Base-by-base conservation (phyloP, 331 rosid species). In the Malus hybrid region DNA sequence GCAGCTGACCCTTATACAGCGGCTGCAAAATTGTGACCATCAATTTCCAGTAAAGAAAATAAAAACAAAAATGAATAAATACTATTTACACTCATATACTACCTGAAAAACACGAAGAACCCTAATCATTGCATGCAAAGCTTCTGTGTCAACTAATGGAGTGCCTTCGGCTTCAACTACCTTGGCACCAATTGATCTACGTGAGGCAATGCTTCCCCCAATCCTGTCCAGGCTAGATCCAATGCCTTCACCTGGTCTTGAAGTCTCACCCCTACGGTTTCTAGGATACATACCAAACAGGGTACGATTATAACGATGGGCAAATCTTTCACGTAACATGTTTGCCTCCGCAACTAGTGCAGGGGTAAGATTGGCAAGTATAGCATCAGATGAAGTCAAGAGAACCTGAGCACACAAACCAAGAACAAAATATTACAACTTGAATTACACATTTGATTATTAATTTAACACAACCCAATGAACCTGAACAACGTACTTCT, bases 311-410 rank as follows among this genome's bases (percentile, higher is more conserved):
- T 92, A 92, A 55, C 99, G 88, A 85, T 90, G 93, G 46, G 99
- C 97, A 83, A 92, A 93, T 87, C 99, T 89, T 85, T 95, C 99
- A 64, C 99, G 90, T 80, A 95, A 80, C 93, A 95, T 83, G 78
- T 89, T 92, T 78, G 99, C 99, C 90, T 95, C 99, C 44, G 99
- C 97, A 70, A 95, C 96, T 85, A 95, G 97, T 34, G 99, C 97
- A 66, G 99, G 99, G 0, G 99, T 95, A 79, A 95, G 99, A 78
- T 93, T 95, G 62, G 98, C 96, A 73, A 95, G 97, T 79, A 95
- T 84, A 42, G 97, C 97, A 83, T 95, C 99, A 70, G 99, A 95
- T 62, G 99, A 95, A 22, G 99, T 95, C 78, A 95, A 84, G 50
- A 94, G 93, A 87, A 94, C 99, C 99, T 94, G 89, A 70, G 46